Conservation (phyloP, 2,329 filamentous ascomycete genomes). For the Zymoseptoria ardabiliae region DNA sequence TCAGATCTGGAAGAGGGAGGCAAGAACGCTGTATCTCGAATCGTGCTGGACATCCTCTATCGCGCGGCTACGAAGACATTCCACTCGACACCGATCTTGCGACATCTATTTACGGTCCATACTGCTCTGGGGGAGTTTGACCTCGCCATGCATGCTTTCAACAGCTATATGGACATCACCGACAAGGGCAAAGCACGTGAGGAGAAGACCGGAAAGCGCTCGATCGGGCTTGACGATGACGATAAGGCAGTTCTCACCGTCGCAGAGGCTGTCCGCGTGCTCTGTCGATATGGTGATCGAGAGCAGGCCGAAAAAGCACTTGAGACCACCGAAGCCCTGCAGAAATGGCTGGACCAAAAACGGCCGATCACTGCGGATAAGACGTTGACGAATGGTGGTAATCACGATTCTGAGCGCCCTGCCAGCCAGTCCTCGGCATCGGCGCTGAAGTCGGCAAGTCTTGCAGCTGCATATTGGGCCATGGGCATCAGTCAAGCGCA, state of each 20-base stretch:
- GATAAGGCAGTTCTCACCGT: slow-evolving; percentile 69
- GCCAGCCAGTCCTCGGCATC: slow-evolving; percentile 27
- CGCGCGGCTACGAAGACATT: slow-evolving; percentile 87
- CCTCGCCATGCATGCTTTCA: slow-evolving; percentile 80
- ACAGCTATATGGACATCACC: slow-evolving; percentile 85
- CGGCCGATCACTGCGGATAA: slow-evolving; percentile 24
- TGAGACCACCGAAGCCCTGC: slow-evolving; percentile 61
- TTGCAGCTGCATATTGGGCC: slow-evolving; percentile 71
- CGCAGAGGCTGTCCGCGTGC: slow-evolving; percentile 67
- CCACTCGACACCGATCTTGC: slow-evolving; percentile 82
- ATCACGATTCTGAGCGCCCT: neutral
- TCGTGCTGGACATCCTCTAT: slow-evolving; percentile 78
- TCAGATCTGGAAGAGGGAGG: slow-evolving; percentile 75
- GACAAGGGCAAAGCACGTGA: slow-evolving; percentile 76
- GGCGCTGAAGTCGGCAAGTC: slow-evolving; percentile 50
- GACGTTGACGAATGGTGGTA: slow-evolving; percentile 9
- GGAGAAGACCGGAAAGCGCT: slow-evolving; percentile 62
- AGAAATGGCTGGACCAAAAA: slow-evolving; percentile 64
- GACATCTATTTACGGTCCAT: slow-evolving; percentile 82
- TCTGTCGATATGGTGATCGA: slow-evolving; percentile 73
- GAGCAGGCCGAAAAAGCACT: slow-evolving; percentile 73
- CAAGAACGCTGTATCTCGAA: slow-evolving; percentile 64
- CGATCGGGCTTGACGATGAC: slow-evolving; percentile 70
- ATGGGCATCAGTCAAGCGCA: slow-evolving; percentile 80
- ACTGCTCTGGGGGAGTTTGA: slow-evolving; percentile 85